A percentile compares a stretch with the other conserved stretches of the same genome.
phyloP scores from a whole-genome alignment of 768 basidiomycete genomes.

The Leccinum imitatum region DNA sequence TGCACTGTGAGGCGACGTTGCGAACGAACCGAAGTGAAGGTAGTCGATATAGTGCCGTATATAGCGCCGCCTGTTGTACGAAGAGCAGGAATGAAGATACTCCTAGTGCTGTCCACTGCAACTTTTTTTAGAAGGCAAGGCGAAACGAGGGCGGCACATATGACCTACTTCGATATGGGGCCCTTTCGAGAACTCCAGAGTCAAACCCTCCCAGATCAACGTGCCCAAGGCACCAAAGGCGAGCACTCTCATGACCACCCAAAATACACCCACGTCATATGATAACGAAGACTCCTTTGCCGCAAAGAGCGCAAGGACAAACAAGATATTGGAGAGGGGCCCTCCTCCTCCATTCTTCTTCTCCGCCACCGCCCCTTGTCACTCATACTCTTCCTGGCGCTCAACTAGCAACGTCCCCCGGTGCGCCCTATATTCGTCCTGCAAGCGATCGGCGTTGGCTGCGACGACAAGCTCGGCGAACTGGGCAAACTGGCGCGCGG shows the following conservation, averaged over 20 bases:
- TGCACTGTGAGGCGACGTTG: background rate
- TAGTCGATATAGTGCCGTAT: constrained; percentile 67
- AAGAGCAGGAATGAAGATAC: constrained; percentile 67
- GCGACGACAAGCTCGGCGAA: too few relatives aligned
- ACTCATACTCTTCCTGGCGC: too few relatives aligned
- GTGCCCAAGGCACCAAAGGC: constrained; percentile 70
- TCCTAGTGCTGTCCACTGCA: constrained; percentile 70
- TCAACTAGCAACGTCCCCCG: too few relatives aligned
- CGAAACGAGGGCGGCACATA: constrained; percentile 1
- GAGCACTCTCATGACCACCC: constrained; percentile 72
- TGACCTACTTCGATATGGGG: constrained; percentile 58
- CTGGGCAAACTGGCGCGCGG: too few relatives aligned
- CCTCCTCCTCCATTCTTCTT: too few relatives aligned
- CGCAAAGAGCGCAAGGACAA: constrained; percentile 60
- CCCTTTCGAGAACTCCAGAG: constrained; percentile 52
- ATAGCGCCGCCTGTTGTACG: constrained; percentile 64
- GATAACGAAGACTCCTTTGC: constrained; percentile 67
- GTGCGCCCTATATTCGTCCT: too few relatives aligned
- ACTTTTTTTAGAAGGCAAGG: constrained; percentile 9
- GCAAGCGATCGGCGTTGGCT: too few relatives aligned
- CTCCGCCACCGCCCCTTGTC: too few relatives aligned
- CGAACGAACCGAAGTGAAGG: constrained; percentile 62
- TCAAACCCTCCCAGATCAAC: constrained; percentile 57
- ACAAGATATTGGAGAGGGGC: constrained; percentile 55
- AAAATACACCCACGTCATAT: constrained; percentile 69